Percentiles rank a stretch among this genome's conserved stretches.
phyloP scores from a whole-genome alignment of 345 rosid genomes.

The Gossypium anomalum region DNA sequence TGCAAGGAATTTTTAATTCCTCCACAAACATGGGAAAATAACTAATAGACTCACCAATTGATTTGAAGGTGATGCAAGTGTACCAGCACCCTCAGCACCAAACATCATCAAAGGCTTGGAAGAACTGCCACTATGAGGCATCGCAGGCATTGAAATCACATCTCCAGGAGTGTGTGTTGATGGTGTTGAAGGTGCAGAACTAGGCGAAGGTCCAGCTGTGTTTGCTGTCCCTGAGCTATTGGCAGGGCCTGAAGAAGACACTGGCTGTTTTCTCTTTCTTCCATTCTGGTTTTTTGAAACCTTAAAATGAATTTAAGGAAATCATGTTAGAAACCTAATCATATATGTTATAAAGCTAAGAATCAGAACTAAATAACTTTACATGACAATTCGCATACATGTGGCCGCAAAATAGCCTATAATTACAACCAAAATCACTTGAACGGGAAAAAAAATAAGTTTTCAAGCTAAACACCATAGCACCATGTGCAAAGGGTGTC shows the following conservation, averaged over 20 bases:
- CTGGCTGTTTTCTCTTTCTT: slow-evolving; percentile 96
- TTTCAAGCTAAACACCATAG: no score
- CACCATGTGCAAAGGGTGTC: no score
- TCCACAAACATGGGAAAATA: slow-evolving; percentile 24
- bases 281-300: slow-evolving; percentile 87
- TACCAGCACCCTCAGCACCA: slow-evolving; percentile 69
- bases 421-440: background rate
- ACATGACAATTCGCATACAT: background rate
- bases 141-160: slow-evolving; percentile 80
- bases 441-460: no score
- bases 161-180: slow-evolving; percentile 97
- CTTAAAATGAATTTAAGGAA: slow-evolving; percentile 44
- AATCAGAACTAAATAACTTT: background rate
- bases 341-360: background rate
- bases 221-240: slow-evolving; percentile 98
- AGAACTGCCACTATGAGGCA: slow-evolving; percentile 78
- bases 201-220: slow-evolving; percentile 96
- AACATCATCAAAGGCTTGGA: slow-evolving; percentile 80
- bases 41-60: slow-evolving; percentile 65
- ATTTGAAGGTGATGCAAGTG: slow-evolving; percentile 85
- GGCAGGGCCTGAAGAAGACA: slow-evolving; percentile 97
- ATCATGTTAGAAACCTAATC: slow-evolving; percentile 36
- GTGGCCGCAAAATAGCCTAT: background rate
- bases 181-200: slow-evolving; percentile 98
- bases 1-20: slow-evolving; percentile 36